Percentiles rank a stretch among this genome's conserved stretches.
These are phyloP conservation scores for Bipolaris gigantea DNA, from an alignment of 2,329 filamentous ascomycete species.

Conservation along the genomic window DNA sequence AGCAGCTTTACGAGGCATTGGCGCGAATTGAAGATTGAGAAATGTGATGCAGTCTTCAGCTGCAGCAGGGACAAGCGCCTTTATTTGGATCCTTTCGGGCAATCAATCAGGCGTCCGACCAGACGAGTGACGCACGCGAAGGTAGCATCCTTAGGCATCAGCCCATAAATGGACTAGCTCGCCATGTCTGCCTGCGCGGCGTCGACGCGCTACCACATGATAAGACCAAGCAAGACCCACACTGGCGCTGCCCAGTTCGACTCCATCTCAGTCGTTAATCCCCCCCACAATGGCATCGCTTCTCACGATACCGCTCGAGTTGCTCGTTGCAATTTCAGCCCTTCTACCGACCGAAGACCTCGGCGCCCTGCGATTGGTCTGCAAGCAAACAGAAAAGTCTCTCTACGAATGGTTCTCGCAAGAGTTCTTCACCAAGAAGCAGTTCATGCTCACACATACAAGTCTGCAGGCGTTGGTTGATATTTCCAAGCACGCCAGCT, in stretches of 20 bases:
- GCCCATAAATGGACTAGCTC: constrained; percentile 10
- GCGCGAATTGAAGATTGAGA: neutral
- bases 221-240: constrained; percentile 7
- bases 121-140: constrained; percentile 8
- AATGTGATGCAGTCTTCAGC: neutral
- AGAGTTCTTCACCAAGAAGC: constrained; percentile 67
- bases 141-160: constrained; percentile 18
- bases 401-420: constrained; percentile 60
- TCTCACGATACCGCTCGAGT: constrained; percentile 57
- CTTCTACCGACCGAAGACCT: constrained; percentile 61
- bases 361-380: constrained; percentile 57
- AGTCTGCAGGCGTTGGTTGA: constrained; percentile 58
- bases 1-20: constrained; percentile 30
- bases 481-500: constrained; percentile 45
- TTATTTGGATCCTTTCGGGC: constrained; percentile 17
- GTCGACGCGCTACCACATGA: constrained; percentile 18
- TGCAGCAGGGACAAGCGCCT: neutral
- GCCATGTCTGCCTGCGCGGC: constrained; percentile 21
- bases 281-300: constrained; percentile 25
- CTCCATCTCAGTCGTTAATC: neutral
- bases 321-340: constrained; percentile 57
- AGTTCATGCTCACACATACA: constrained; percentile 64
- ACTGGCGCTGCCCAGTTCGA: neutral
- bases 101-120: constrained; percentile 1
- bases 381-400: constrained; percentile 57